Percentiles rank a stretch among this genome's conserved stretches.
These are phyloP conservation scores for Pharnaceum exiguum DNA, from an alignment of 148 eudicot species.

Conservation along the genomic window DNA sequence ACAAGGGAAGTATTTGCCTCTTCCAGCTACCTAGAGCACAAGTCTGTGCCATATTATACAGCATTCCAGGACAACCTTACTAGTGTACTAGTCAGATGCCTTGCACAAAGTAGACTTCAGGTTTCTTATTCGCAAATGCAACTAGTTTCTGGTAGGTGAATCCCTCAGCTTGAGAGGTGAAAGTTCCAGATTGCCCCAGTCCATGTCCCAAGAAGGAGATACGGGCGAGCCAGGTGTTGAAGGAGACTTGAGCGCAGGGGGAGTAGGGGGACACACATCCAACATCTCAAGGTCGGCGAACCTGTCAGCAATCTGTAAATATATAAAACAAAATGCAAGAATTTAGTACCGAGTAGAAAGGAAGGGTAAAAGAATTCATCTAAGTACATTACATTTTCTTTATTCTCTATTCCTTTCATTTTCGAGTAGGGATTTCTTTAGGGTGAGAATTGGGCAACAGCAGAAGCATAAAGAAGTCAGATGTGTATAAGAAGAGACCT, in stretches of 20 bases:
- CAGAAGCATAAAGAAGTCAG: neutral
- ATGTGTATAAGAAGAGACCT: slow-evolving; percentile 1
- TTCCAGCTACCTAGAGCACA: slow-evolving; percentile 3
- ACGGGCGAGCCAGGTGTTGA: slow-evolving; percentile 3
- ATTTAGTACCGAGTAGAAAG: too few species aligned
- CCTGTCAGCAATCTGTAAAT: slow-evolving; percentile 11
- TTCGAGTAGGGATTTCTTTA: too few species aligned
- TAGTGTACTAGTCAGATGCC: too few species aligned
- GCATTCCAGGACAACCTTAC: too few species aligned
- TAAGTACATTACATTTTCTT: too few species aligned
- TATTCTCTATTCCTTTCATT: too few species aligned
- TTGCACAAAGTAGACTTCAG: too few species aligned
- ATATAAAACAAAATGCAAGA: too few species aligned
- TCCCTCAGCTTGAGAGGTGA: slow-evolving; percentile 22
- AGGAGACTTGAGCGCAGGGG: too few species aligned
- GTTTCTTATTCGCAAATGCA: too few species aligned
- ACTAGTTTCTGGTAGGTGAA: slow-evolving; percentile 5
- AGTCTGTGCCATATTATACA: neutral
- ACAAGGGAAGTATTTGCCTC: slow-evolving; percentile 24
- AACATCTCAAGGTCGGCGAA: slow-evolving; percentile 7
- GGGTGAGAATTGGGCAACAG: neutral
- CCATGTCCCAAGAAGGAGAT: slow-evolving; percentile 13
- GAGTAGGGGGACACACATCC: slow-evolving; percentile 1
- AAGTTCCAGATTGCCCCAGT: slow-evolving; percentile 4
- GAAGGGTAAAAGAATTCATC: too few species aligned